A percentile compares a stretch with the other conserved stretches of the same genome.
Conservation (phyloP, 2,329 filamentous ascomycete genomes). For the Penicillium capsulatum region DNA sequence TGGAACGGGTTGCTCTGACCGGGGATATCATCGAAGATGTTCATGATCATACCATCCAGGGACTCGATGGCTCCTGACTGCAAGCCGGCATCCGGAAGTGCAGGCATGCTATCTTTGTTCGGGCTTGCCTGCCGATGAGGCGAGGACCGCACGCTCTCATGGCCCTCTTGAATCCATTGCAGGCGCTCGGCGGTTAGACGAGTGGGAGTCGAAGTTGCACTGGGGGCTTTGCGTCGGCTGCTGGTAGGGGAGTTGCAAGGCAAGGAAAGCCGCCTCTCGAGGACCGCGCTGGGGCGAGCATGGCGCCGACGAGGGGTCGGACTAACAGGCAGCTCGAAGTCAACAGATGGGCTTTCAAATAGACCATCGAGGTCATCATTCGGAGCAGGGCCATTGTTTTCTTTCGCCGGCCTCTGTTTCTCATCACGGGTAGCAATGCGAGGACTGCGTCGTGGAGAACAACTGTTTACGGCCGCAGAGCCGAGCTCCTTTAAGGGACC, state of each 20-base stretch:
- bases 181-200: constrained; percentile 33
- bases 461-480: constrained; percentile 42
- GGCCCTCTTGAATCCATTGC: constrained; percentile 31
- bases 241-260: constrained; percentile 36
- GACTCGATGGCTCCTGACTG: constrained; percentile 25
- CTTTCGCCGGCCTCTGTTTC: constrained; percentile 51
- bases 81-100: constrained; percentile 24
- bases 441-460: constrained; percentile 44
- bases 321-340: constrained; percentile 54
- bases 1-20: constrained; percentile 27
- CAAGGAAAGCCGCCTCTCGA: constrained; percentile 36
- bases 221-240: constrained; percentile 21
- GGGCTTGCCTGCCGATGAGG: constrained; percentile 24
- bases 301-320: constrained; percentile 52
- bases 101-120: constrained; percentile 22
- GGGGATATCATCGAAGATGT: constrained; percentile 38
- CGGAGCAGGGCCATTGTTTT: constrained; percentile 49
- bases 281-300: constrained; percentile 40
- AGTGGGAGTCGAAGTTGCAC: constrained; percentile 24
- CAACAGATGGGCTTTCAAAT: constrained; percentile 57
- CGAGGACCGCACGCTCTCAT: constrained; percentile 19
- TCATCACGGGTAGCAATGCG: constrained; percentile 34
- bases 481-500: constrained; percentile 36
- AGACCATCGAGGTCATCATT: constrained; percentile 61
- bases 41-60: constrained; percentile 36